These are phyloP conservation scores for Tremellales sp. DNA, from an alignment of 1,284 basidiomycete genomes.

Conservation along the genomic window DNA sequence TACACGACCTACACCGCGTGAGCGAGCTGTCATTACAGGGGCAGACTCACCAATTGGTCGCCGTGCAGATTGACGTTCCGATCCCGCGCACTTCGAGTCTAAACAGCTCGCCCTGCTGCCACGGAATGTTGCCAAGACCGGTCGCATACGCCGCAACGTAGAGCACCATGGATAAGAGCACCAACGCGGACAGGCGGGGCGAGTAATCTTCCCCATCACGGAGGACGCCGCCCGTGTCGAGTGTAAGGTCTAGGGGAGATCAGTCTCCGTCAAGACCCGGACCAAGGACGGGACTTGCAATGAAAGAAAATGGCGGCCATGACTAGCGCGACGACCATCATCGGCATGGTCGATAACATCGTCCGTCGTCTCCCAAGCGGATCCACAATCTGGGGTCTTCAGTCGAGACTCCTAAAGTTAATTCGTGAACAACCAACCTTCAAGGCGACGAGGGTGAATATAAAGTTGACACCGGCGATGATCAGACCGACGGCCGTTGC, in stretches of 20 bases:
- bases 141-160: slow-evolving; percentile 79
- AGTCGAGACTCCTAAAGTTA: neutral
- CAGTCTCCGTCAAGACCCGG: neutral
- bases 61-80: slow-evolving; percentile 72
- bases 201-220: slow-evolving; percentile 64
- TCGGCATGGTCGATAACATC: slow-evolving; percentile 70
- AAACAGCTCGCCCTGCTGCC: slow-evolving; percentile 84
- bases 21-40: neutral
- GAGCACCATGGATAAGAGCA: slow-evolving; percentile 73
- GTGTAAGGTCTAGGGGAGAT: slow-evolving; percentile 58
- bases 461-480: slow-evolving; percentile 72
- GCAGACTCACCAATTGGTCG: slow-evolving; percentile 66
- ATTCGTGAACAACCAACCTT: slow-evolving; percentile 48
- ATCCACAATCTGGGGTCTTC: slow-evolving; percentile 58
- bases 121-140: slow-evolving; percentile 72
- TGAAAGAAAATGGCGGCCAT: slow-evolving; percentile 71
- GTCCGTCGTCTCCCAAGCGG: slow-evolving; percentile 70
- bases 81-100: slow-evolving; percentile 73
- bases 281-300: slow-evolving; percentile 54
- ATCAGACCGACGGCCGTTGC: slow-evolving; percentile 74
- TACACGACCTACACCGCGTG: slow-evolving; percentile 46
- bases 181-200: slow-evolving; percentile 61
- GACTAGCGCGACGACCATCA: slow-evolving; percentile 68
- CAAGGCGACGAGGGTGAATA: slow-evolving; percentile 75
- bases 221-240: slow-evolving; percentile 62